Percentiles rank a stretch among this genome's conserved stretches.
These are phyloP conservation scores for Lachancea fermentati DNA, from an alignment of 805 yeast genomes.

Conservation along the genomic window DNA sequence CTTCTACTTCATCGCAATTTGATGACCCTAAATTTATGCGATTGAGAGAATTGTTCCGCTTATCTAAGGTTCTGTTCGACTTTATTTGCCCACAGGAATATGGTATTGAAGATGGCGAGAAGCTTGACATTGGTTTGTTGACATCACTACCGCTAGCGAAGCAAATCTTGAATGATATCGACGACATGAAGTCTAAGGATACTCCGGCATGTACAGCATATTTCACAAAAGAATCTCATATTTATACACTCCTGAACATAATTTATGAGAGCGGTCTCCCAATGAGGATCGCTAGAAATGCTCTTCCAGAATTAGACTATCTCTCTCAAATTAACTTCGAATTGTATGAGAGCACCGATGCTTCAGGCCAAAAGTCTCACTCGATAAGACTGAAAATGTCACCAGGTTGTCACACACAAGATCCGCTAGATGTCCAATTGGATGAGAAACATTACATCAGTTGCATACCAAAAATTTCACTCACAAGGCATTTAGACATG, in stretches of 20 bases:
- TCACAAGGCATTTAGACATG: conserved; percentile 90
- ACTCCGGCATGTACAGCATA: conserved; percentile 82
- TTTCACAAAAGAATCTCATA: conserved; percentile 95
- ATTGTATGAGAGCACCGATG: conserved; percentile 75
- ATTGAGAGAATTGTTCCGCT: conserved; percentile 78
- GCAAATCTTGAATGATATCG: conserved; percentile 76
- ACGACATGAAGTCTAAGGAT: conserved; percentile 69
- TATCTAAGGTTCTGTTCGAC: conserved; percentile 91
- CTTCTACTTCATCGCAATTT: conserved; percentile 44
- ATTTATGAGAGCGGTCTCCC: conserved; percentile 90
- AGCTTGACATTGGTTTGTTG: conserved; percentile 88
- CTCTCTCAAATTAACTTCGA: conserved; percentile 93
- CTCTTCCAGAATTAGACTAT: conserved; percentile 93
- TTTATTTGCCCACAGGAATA: conserved; percentile 98
- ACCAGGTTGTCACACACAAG: conserved; percentile 98
- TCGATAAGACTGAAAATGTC: conserved; percentile 87
- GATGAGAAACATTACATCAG: conserved; percentile 96
- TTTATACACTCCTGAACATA: conserved; percentile 86
- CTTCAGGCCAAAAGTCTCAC: conserved; percentile 69
- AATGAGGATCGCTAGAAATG: conserved; percentile 92
- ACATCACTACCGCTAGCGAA: conserved; percentile 92
- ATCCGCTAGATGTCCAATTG: conserved; percentile 92
- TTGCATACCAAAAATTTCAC: conserved; percentile 83
- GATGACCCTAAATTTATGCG: conserved; percentile 76
- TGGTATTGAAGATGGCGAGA: conserved; percentile 93